Evolutionary conservation across 208 protist genomes (phyloP).

Genomic region (Acanthamoeba sp.): DNA sequence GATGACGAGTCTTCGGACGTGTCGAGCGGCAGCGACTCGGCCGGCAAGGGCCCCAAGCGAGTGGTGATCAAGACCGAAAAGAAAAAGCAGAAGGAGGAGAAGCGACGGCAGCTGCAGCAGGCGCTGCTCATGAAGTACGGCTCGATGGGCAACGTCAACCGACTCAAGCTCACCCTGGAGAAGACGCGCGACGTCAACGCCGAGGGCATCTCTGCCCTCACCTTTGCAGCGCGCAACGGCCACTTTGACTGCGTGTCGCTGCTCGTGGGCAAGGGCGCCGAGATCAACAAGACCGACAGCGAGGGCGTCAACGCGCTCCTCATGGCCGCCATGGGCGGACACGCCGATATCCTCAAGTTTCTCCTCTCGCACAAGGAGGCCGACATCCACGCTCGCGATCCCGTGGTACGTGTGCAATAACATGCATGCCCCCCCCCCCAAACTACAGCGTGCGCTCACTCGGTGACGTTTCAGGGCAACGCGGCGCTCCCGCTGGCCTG

Average conservation of each 20-base stretch:
- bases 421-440: neutral
- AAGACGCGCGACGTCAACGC: conserved; percentile 40
- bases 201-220: conserved; percentile 64
- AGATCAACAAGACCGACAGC: conserved; percentile 45
- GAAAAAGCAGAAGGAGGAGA: conserved; percentile 54
- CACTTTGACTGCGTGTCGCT: conserved; percentile 69
- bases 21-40: conserved; percentile 41
- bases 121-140: conserved; percentile 61
- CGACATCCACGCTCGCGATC: conserved; percentile 18
- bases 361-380: conserved; percentile 50
- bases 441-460: neutral
- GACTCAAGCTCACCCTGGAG: conserved; percentile 52
- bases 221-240: conserved; percentile 57
- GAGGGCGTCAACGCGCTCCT: conserved; percentile 60
- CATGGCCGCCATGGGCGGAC: conserved; percentile 58
- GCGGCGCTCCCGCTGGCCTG: conserved; percentile 22
- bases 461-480: conserved; percentile 19
- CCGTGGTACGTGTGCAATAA: neutral
- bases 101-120: conserved; percentile 50
- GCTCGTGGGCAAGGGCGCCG: conserved; percentile 48
- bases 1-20: conserved; percentile 49
- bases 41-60: neutral
- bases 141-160: conserved; percentile 68
- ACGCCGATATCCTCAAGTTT: conserved; percentile 27
- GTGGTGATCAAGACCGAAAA: conserved; percentile 24